These are phyloP conservation scores for Beauveria rudraprayagi DNA, from an alignment of 2,329 filamentous ascomycete species.

Conservation along the genomic window DNA sequence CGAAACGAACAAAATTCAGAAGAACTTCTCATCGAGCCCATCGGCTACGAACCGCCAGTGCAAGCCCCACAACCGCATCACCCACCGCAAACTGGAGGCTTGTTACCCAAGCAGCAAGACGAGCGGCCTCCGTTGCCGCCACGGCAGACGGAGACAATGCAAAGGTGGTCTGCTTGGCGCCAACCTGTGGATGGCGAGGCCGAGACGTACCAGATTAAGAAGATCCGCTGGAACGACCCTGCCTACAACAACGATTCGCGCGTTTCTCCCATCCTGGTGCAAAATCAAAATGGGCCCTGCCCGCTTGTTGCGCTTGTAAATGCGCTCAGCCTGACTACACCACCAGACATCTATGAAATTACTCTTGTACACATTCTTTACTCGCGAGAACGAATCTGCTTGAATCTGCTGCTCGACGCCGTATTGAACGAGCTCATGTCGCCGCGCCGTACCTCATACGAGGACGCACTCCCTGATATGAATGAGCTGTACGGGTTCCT, in stretches of 20 bases:
- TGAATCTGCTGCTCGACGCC: conserved; percentile 77
- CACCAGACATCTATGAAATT: conserved; percentile 51
- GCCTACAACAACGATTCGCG: conserved; percentile 53
- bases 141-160: conserved; percentile 21
- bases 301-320: conserved; percentile 90
- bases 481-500: conserved; percentile 82
- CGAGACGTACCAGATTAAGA: conserved; percentile 90
- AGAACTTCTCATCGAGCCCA: not conserved
- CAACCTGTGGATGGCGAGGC: conserved; percentile 38
- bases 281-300: conserved; percentile 92
- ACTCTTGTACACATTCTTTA: conserved; percentile 70
- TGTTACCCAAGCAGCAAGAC: conserved; percentile 1
- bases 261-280: conserved; percentile 78
- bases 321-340: conserved; percentile 76
- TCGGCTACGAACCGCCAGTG: conserved; percentile 4
- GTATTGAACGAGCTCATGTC: conserved; percentile 93
- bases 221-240: conserved; percentile 74
- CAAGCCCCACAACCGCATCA: not conserved
- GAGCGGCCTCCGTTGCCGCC: conserved; percentile 32
- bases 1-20: conserved; percentile 3
- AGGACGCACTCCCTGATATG: conserved; percentile 70
- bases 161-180: conserved; percentile 30
- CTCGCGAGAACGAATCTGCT: conserved; percentile 77
- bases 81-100: not conserved
- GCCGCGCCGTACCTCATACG: conserved; percentile 53